Conservation (phyloP, 1,284 basidiomycete species). For the Inonotus hispidus region DNA sequence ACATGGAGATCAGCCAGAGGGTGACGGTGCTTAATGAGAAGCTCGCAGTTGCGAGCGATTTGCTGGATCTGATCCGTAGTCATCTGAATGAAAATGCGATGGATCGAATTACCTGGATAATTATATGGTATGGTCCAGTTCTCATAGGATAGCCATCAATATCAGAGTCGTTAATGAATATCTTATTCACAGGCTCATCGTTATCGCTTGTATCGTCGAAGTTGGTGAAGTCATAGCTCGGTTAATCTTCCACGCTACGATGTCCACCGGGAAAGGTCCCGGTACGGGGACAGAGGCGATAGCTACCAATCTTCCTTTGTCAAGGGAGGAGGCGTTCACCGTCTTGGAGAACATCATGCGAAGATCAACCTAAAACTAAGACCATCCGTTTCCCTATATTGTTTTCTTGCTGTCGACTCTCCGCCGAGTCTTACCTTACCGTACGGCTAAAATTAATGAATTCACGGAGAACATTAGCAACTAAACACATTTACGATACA, state of each 20-base stretch:
- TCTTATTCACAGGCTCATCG: conserved; percentile 61
- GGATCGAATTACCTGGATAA: conserved; percentile 92
- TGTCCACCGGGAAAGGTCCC: conserved; percentile 28
- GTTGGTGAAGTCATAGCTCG: conserved; percentile 80
- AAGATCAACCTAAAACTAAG: neutral
- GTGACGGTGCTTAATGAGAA: conserved; percentile 90
- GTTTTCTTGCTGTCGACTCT: neutral
- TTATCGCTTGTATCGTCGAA: conserved; percentile 83
- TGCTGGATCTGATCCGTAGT: conserved; percentile 91
- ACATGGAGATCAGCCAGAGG: conserved; percentile 86
- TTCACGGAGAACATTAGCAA: neutral
- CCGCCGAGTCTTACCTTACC: neutral
- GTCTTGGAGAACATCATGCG: conserved; percentile 36
- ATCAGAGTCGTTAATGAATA: neutral
- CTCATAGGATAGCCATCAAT: neutral
- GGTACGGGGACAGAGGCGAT: conserved; percentile 26
- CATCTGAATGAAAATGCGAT: conserved; percentile 89
- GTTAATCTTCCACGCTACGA: conserved; percentile 61
- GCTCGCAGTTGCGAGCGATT: conserved; percentile 80
- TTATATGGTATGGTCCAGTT: conserved; percentile 67
- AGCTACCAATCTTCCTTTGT: conserved; percentile 26
- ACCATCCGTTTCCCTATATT: neutral
- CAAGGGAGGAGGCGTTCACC: conserved; percentile 36
- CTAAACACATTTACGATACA: neutral
- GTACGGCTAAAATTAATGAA: neutral